Base-by-base conservation (phyloP, 202 grass and related monocot species). In the Schoenoplectus tabernaemontani region DNA sequence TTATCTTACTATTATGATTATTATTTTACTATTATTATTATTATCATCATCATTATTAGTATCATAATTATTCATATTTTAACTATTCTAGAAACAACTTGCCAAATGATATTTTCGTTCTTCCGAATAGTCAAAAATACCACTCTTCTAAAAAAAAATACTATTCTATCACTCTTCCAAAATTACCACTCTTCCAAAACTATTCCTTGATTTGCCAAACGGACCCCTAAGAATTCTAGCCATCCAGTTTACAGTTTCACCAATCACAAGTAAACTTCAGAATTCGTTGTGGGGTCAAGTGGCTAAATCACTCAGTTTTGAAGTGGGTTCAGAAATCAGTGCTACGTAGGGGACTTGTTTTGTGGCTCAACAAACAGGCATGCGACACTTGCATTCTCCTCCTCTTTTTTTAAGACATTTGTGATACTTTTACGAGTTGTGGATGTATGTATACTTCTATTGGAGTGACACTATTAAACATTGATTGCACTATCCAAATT, bases 401-500 rank as follows among this genome's bases (percentile, higher is more conserved):
- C 43, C 54, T 44, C 39, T 23, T 59, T 44, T 63, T 39, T n/a
- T 10, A 59, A 59, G 56, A 32, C 41, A 64, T 39, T 65, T 44
- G 65, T 65, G 26, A 10, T 20, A 78, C 33, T 63, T 78, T 78
- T 19, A 38, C 16, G 30, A 78, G n/a, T 60, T 78, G 19, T 78
- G 53, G 44, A 78, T 78, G 51, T 60, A 42, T 78, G 58, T 61
- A 47, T 47, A 61, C 11, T 61, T 28, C 2, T 80, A 13, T 64
- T 65, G 24, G 60, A 65, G 44, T 26, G 59, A 24, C 41, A 80
- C 32, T 78, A 78, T 78, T 41, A 42, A 30, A 34, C 78, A 60
- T 48, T 65, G 59, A 80, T 75, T 75, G 70, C 70, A 75, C 26
- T 75, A 75, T 64, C n/a, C 44, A 63, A 79, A 80, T 80, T 80